A percentile compares a stretch with the other conserved stretches of the same genome.
phyloP scores from a whole-genome alignment of 768 basidiomycete genomes.

The Agaricus subrufescens region DNA sequence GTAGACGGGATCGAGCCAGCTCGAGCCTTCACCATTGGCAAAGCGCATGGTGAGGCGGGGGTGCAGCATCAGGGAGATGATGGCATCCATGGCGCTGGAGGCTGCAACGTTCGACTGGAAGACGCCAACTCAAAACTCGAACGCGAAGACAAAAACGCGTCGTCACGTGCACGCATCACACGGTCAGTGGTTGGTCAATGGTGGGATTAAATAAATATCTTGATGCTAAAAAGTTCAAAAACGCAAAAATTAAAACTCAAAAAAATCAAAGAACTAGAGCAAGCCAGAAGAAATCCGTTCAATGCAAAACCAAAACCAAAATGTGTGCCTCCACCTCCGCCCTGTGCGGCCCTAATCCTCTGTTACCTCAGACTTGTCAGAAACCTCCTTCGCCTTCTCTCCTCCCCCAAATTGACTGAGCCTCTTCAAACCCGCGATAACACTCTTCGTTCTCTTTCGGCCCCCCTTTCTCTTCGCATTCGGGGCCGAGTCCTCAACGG shows the following conservation, averaged over 20 bases:
- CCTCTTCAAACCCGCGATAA: slow-evolving; percentile 52
- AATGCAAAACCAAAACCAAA: neutral
- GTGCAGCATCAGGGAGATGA: slow-evolving; percentile 47
- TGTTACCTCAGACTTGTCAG: slow-evolving; percentile 33
- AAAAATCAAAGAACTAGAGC: neutral
- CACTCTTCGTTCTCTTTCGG: slow-evolving; percentile 56
- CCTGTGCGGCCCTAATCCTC: slow-evolving; percentile 1
- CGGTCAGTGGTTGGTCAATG: neutral
- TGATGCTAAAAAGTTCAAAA: slow-evolving; percentile 1
- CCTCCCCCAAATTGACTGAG: slow-evolving; percentile 34
- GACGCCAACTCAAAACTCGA: slow-evolving; percentile 6
- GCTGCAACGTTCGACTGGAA: slow-evolving; percentile 3
- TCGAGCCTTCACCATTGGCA: slow-evolving; percentile 35
- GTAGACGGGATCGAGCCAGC: slow-evolving; percentile 58
- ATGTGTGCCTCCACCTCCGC: neutral
- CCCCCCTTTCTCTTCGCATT: slow-evolving; percentile 25
- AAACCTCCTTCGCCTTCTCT: slow-evolving; percentile 48
- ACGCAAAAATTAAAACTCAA: neutral
- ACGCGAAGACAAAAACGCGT: slow-evolving; percentile 16
- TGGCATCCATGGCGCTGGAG: slow-evolving; percentile 32
- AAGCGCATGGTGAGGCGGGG: slow-evolving; percentile 48
- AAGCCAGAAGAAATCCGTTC: slow-evolving; percentile 2
- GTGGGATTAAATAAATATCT: neutral
- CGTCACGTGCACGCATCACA: neutral
- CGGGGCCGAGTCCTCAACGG: slow-evolving; percentile 28